Evolutionary conservation across 257 asterid genomes (phyloP).

Genomic region (Solanum lycopersicoides): DNA sequence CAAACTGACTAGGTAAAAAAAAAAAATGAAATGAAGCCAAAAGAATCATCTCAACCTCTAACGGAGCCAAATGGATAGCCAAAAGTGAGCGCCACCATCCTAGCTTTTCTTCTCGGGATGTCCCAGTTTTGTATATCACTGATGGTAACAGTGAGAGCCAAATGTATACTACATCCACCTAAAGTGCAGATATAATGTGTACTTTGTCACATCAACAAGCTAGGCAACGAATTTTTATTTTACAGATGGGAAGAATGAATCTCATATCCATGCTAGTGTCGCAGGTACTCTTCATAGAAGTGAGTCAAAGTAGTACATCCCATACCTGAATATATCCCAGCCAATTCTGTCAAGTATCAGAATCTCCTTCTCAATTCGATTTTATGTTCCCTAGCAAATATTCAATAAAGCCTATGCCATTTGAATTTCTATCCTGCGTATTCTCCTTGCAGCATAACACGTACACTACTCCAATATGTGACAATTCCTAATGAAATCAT

Average conservation of each 20-base stretch:
- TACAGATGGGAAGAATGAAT: constrained; percentile 51
- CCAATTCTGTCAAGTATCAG: constrained; percentile 20
- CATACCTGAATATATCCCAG: not conserved
- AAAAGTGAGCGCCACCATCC: constrained; percentile 9
- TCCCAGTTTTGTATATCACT: constrained; percentile 8
- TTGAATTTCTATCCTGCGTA: not conserved
- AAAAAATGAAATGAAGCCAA: constrained; percentile 10
- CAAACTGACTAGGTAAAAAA: constrained; percentile 1
- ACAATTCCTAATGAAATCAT: constrained; percentile 73
- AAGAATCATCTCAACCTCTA: constrained; percentile 32
- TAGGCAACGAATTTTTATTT: constrained; percentile 35
- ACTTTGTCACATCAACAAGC: constrained; percentile 37
- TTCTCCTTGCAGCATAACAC: not conserved
- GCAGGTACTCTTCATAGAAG: constrained; percentile 28
- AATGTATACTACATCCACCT: constrained; percentile 13
- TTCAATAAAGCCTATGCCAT: not conserved
- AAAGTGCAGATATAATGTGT: constrained; percentile 37
- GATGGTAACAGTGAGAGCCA: not conserved
- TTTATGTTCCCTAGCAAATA: not conserved
- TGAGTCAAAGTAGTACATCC: constrained; percentile 15
- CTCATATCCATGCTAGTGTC: constrained; percentile 25
- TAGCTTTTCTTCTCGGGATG: constrained; percentile 10
- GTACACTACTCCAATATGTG: constrained; percentile 75
- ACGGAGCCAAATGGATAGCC: constrained; percentile 19
- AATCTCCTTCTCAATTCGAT: constrained; percentile 12